Conservation (phyloP, 2,329 filamentous ascomycete species). For the Penicillium aurantiogriseum region DNA sequence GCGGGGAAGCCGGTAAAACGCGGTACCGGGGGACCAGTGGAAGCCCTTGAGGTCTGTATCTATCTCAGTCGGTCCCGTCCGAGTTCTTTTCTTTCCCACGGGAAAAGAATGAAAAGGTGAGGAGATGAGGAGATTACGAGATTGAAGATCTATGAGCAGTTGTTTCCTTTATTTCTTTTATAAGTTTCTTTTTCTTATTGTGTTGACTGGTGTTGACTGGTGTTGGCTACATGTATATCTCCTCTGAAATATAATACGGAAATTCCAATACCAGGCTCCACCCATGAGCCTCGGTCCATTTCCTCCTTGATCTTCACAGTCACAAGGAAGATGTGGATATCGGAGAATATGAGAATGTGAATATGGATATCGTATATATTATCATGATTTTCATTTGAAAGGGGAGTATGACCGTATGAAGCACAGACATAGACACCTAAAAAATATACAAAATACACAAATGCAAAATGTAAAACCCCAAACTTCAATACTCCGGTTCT, state of each 20-base stretch:
- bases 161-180: neutral
- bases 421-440: neutral
- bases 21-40: conserved; percentile 1
- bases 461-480: too few relatives aligned
- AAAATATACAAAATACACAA: neutral
- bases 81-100: conserved; percentile 1
- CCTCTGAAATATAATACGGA: neutral
- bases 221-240: neutral
- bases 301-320: neutral
- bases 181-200: neutral
- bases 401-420: neutral
- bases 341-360: neutral
- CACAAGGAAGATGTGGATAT: neutral
- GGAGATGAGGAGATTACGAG: too few relatives aligned
- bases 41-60: too few relatives aligned
- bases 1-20: conserved; percentile 14
- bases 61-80: conserved; percentile 12
- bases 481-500: neutral
- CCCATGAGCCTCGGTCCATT: conserved; percentile 8
- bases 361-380: too few relatives aligned
- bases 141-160: neutral
- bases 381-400: neutral
- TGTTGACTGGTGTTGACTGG: neutral
- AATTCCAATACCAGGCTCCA: conserved; percentile 1
- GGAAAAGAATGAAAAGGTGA: conserved; percentile 1